Base-by-base conservation (phyloP, 306 rosid genomes). In the Vigna angularis region DNA sequence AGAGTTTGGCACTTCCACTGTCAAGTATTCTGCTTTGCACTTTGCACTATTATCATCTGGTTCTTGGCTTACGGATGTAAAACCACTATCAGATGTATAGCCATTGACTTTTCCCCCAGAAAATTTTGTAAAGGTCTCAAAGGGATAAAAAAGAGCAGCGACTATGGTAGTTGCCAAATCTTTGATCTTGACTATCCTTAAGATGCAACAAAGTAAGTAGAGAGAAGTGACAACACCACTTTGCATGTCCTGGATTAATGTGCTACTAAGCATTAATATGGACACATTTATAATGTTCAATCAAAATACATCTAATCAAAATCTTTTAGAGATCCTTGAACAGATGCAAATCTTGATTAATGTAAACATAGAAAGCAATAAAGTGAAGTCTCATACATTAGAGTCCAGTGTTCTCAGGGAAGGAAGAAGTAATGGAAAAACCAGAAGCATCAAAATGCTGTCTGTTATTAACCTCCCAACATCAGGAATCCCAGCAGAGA, bases 401-500 rank as follows among this genome's bases (percentile, higher is more conserved):
- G 81, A 72, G 30, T 77, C 74, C 81, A 74, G 84, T 66, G 73
- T 64, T 79, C 90, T 85, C 56, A 94, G 84, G 49, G 97, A 90
- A 70, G 98, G 98, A 82, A 94, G 93, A 83, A 94, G 90, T 80
- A 92, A 57, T 15, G 97, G 97, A 79, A 94, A 90, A 73, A 94
- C 88, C 90, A 92, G 83, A 87, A 84, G 88, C 88, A 70, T 84
- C 93, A 92, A 75, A 66, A 94, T 81, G 81, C 88, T 86, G 83
- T 94, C 97, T 44, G 98, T 88, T 78, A 94, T 92, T 79, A 92
- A 73, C 80, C 81, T 86, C 83, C 91, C 98, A 77, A 94, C 97
- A 76, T 90, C 98, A 72, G 94, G 95, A 83, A 92, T 94, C 72
- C 98, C 98, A 7, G 98, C 97, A 74, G 98, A 94, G 82, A 92